phyloP scores from a whole-genome alignment of 768 basidiomycete species.

The Crepidotus variabilis region DNA sequence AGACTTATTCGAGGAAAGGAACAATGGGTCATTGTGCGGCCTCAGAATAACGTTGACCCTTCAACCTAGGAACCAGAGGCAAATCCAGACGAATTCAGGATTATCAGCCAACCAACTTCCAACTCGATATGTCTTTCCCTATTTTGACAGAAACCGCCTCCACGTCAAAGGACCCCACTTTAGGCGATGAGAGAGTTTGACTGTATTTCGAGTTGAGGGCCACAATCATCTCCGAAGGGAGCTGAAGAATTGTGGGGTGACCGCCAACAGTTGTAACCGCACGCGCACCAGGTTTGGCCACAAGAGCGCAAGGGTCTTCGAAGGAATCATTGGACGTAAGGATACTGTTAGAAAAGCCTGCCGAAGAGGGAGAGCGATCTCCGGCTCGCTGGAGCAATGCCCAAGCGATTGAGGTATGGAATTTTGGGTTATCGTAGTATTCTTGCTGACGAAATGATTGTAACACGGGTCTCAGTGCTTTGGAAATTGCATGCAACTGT shows the following conservation, averaged over 20 bases:
- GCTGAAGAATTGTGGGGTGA: conserved; percentile 46
- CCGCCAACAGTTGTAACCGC: conserved; percentile 5
- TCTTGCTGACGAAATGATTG: conserved; percentile 62
- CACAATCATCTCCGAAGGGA: conserved; percentile 46
- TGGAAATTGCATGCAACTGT: conserved; percentile 59
- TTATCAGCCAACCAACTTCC: conserved; percentile 25
- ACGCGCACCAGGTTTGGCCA: conserved; percentile 11
- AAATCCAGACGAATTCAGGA: neutral
- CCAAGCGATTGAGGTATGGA: conserved; percentile 92
- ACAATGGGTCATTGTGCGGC: neutral
- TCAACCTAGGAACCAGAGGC: neutral
- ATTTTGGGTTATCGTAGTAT: conserved; percentile 79
- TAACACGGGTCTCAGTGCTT: conserved; percentile 56
- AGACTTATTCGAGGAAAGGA: neutral
- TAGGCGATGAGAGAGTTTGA: conserved; percentile 34
- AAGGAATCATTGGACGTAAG: conserved; percentile 11
- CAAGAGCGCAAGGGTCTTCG: conserved; percentile 10
- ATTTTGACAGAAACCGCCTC: conserved; percentile 61
- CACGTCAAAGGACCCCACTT: conserved; percentile 48
- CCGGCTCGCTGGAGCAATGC: conserved; percentile 49
- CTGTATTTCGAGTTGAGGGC: conserved; percentile 47
- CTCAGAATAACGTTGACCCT: neutral
- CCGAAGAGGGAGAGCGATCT: conserved; percentile 3
- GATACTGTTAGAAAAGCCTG: conserved; percentile 12
- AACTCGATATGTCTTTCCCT: conserved; percentile 60